A percentile compares a stretch with the other conserved stretches of the same genome.
Evolutionary conservation across 352 stramenopile species (phyloP).

Genomic region (Globisporangium carolinianum): DNA sequence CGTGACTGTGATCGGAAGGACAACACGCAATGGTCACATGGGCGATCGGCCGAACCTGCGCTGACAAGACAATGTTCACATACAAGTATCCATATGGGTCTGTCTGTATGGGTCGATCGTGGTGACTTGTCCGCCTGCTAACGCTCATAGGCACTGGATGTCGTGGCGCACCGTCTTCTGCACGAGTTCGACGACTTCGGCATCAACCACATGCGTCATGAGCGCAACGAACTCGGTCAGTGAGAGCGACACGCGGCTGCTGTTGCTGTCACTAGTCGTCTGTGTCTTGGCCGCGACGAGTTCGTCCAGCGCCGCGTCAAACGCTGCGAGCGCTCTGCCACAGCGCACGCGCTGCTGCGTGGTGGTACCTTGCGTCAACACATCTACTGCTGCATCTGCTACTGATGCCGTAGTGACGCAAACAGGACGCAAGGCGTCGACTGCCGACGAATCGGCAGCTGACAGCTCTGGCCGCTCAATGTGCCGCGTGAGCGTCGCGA

Average conservation of each 20-base stretch:
- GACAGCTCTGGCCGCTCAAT: constrained; percentile 12
- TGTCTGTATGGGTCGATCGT: no score
- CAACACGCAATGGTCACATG: neutral
- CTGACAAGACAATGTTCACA: no score
- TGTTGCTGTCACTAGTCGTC: neutral
- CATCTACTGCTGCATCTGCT: no score
- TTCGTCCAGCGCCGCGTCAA: constrained; percentile 16
- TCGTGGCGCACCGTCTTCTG: constrained; percentile 44
- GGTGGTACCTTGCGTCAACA: neutral
- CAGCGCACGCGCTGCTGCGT: neutral
- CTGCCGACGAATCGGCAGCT: neutral
- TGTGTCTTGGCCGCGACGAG: constrained; percentile 4
- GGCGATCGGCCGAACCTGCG: neutral
- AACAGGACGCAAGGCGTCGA: no score
- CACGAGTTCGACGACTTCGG: constrained; percentile 30
- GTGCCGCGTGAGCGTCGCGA: constrained; percentile 43
- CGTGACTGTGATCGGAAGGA: no score
- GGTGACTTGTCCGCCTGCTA: no score
- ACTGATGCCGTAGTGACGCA: neutral
- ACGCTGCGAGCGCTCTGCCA: constrained; percentile 8
- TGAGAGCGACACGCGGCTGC: constrained; percentile 13
- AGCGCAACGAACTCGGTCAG: constrained; percentile 28
- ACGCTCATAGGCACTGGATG: constrained; percentile 48
- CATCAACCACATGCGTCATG: constrained; percentile 29
- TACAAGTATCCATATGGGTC: no score